A percentile compares a stretch with the other conserved stretches of the same genome.
Conservation (phyloP, 805 yeast genomes). For the Candida verbasci region DNA sequence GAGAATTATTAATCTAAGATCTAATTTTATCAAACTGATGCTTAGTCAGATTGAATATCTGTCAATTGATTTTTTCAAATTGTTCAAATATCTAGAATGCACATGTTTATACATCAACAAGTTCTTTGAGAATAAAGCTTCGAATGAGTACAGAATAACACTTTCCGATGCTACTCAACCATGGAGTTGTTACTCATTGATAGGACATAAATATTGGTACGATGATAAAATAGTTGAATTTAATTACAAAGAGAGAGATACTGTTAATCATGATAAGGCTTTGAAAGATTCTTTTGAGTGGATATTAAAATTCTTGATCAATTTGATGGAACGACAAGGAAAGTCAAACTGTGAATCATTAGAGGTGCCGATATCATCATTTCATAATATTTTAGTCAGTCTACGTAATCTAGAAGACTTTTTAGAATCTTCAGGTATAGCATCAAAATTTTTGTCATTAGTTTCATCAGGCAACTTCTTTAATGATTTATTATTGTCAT, state of each 20-base stretch:
- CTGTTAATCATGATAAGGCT: not conserved
- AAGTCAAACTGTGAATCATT: not conserved
- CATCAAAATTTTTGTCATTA: conserved; percentile 12
- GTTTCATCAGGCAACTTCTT: conserved; percentile 8
- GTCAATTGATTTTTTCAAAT: conserved; percentile 21
- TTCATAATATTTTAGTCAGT: conserved; percentile 23
- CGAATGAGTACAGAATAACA: conserved; percentile 1
- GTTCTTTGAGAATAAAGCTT: conserved; percentile 17
- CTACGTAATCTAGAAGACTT: conserved; percentile 19
- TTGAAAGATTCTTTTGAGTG: conserved; percentile 6
- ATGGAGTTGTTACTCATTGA: conserved; percentile 23
- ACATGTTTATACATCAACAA: conserved; percentile 22
- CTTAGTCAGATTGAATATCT: conserved; percentile 7
- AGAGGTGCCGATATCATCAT: conserved; percentile 13
- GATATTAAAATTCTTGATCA: conserved; percentile 6
- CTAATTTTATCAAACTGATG: conserved; percentile 13
- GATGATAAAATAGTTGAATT: conserved; percentile 15
- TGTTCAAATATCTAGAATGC: conserved; percentile 31
- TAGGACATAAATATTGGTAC: conserved; percentile 34
- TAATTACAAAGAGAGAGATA: conserved; percentile 7
- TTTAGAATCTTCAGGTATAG: conserved; percentile 11
- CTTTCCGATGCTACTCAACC: conserved; percentile 10
- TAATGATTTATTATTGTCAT: conserved; percentile 5
- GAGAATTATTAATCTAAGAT: conserved; percentile 22
- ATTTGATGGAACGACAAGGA: conserved; percentile 1